Conservation (phyloP, 176 grass and related monocot genomes). For the Olyra latifolia region DNA sequence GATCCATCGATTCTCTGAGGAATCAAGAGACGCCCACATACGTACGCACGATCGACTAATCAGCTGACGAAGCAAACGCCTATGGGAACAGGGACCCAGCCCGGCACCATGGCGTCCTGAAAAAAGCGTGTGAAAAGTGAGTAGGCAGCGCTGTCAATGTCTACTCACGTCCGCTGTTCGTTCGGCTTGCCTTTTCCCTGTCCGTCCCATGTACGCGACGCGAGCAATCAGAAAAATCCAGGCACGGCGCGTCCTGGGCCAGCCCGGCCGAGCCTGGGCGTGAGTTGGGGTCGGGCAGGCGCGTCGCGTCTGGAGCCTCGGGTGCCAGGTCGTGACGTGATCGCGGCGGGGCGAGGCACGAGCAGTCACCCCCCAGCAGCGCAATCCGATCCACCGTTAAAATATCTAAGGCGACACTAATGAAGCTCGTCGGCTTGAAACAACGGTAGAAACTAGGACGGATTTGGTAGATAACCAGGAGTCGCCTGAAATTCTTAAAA, state of each 20-base stretch:
- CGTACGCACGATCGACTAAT: too few species aligned
- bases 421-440: neutral
- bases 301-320: neutral
- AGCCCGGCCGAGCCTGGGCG: neutral
- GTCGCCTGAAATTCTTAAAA: too few species aligned
- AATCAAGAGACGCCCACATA: neutral
- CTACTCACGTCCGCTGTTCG: neutral
- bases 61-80: neutral
- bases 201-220: constrained; percentile 11
- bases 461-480: too few species aligned
- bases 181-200: neutral
- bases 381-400: neutral
- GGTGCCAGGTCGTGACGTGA: neutral
- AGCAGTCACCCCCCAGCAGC: neutral
- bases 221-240: neutral
- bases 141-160: neutral
- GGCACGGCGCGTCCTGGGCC: neutral
- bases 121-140: neutral
- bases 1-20: neutral
- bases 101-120: neutral
- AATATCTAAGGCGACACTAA: neutral
- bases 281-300: neutral
- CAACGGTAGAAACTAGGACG: neutral
- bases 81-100: neutral
- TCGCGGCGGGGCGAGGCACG: neutral